Evolutionary conservation across 2,329 filamentous ascomycete species (phyloP), one percentile per base, ranked within the genome.

Genomic region (Aspergillus arachidicola): DNA sequence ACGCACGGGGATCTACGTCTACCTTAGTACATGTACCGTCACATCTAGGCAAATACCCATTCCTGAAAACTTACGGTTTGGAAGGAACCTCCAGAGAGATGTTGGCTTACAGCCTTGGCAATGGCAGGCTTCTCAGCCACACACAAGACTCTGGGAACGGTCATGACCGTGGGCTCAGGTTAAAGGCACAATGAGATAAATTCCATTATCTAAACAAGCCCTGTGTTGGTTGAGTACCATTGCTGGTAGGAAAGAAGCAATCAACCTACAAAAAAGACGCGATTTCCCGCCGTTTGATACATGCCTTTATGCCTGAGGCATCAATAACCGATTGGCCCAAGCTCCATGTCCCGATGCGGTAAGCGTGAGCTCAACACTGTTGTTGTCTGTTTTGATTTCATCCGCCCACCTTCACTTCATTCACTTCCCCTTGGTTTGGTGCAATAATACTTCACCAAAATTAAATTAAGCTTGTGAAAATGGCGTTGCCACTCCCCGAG

Each of bases 51-150:
- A 23, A 46, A 28, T 4, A 28, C 48, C 23, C 12, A 48, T 45
- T 30, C 5, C 10, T 50, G 38, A 26, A 30, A 28, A 81, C 89
- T 78, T 79, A 96, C 93, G 60, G 87, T 89, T 76, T 87, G 86
- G 63, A 89, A 84, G 21, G 82, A 81, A 55, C 92, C 92, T 57
- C 95, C 94, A 36, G 91, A 91, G 32, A 99, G 85, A 82, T 98
- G 94, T 62, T 89, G 87, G 45, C 95, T 92, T 57, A 99, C 94
- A 43, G 94, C 93, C 79, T 95, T 97, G 62, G 95, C 93, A 66
- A 99, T 97, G 48, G 94, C 96, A 41, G 93, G 93, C 84, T 99
- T 94, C 78, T 94, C 91, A 64, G 91, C 91, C 68, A 94, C 90
- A 75, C 91, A 93, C 59, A 94, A 82, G 63, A 93, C 87, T 71